phyloP scores from a whole-genome alignment of 176 grass and related monocot species.

The Leersia perrieri region DNA sequence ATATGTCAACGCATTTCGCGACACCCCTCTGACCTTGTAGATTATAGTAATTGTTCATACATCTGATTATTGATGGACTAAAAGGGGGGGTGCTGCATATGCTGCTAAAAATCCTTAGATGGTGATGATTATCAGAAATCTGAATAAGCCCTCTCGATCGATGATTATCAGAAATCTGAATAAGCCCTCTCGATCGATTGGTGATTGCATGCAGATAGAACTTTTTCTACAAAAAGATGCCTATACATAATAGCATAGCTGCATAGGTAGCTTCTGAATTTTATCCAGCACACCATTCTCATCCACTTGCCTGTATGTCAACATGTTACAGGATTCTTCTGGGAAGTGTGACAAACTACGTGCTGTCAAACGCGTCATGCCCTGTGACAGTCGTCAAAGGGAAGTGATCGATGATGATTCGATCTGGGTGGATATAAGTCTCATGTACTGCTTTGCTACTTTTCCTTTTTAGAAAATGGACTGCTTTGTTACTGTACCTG shows the following conservation, averaged over 20 bases:
- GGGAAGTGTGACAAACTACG: slow-evolving; percentile 88
- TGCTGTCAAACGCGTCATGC: slow-evolving; percentile 69
- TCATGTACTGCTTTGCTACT: neutral
- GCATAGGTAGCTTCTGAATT: neutral
- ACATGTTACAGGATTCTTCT: slow-evolving; percentile 62
- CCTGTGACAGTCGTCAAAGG: slow-evolving; percentile 81
- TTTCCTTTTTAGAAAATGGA: neutral
- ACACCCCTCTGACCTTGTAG: neutral
- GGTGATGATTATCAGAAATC: too few species aligned
- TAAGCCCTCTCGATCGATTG: neutral
- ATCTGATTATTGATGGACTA: neutral
- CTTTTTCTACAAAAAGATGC: neutral
- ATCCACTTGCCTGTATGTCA: neutral
- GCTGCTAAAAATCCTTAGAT: neutral
- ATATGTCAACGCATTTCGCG: neutral
- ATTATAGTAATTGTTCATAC: neutral
- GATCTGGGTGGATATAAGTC: neutral
- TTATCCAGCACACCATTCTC: neutral
- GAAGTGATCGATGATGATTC: slow-evolving; percentile 9
- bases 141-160: too few species aligned
- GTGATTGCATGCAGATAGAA: neutral
- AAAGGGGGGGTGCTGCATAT: neutral
- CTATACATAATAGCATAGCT: too few species aligned
- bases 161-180: neutral
- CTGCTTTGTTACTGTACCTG: neutral